Evolutionary conservation across 176 grass and related monocot species (phyloP), one percentile per base, ranked within the genome.

Genomic region (Paspalum notatum): DNA sequence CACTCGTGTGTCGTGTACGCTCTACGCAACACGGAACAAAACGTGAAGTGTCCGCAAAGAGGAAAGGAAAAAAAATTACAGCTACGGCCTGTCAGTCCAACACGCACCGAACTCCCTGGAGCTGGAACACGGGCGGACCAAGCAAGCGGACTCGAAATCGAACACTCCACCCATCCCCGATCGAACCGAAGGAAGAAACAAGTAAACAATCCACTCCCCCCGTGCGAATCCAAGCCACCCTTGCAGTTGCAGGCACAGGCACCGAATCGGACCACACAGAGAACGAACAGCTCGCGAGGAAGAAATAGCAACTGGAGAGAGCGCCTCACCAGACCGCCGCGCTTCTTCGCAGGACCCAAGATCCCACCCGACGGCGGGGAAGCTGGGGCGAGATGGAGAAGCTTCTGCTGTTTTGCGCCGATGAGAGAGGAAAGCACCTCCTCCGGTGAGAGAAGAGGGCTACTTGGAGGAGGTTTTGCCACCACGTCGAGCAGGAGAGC

Each of bases 241-340:
- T 56, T 32, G 3, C 1, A 32, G 32, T 15, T 16, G 12, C 5
- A 22, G 37, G 24, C 1, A 56, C 20, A 71, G 39, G 8, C 6
- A 21, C 43, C 15, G 16, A 63, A 74, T 54, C 38, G 38, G 71
- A 62, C 1, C 53, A 40, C 2, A 51, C 5, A 45, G 4, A 15
- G 4, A 41, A 77, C 21, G 25, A 58, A 45, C 51, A 85, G 75
- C 50, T 50, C 18, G 47, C n/a, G 48, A 13, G 38, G 15, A 47
- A 47, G 3, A 69, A 15, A 45, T 13, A 70, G 8, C 21, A 43
- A 13, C 20, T 11, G 38, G 70, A 63, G 18, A 22, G 48, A 65
- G 27, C 46, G 53, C 79, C 86, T 90, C 79, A 90, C 88, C 88
- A 66, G 49, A 72, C 24, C 78, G 75, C 54, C 5, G 46, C 57